Evolutionary conservation across 2,329 filamentous ascomycete species (phyloP).

Genomic region (Aspergillus texensis): DNA sequence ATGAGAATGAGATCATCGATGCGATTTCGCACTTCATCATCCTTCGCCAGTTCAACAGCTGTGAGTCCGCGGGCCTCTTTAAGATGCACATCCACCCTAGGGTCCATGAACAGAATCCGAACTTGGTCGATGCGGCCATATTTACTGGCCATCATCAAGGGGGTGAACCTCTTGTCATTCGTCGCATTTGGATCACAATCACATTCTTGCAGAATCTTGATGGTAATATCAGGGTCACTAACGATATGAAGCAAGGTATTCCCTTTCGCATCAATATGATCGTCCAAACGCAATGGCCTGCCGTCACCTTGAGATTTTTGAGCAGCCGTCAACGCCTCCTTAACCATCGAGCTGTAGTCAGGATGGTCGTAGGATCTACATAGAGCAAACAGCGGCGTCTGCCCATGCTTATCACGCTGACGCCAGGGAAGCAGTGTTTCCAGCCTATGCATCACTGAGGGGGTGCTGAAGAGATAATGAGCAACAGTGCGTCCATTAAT

Average conservation of each 20-base stretch:
- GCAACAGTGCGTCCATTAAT: slow-evolving; percentile 83
- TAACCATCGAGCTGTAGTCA: slow-evolving; percentile 85
- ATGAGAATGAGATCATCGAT: slow-evolving; percentile 93
- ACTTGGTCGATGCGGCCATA: slow-evolving; percentile 96
- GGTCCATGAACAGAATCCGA: slow-evolving; percentile 80
- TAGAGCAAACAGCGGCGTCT: slow-evolving; percentile 94
- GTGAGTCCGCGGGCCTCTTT: slow-evolving; percentile 87
- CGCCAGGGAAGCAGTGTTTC: slow-evolving; percentile 83
- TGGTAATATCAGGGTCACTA: slow-evolving; percentile 77
- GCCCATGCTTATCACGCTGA: slow-evolving; percentile 91
- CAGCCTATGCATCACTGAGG: slow-evolving; percentile 74
- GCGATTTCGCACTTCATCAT: slow-evolving; percentile 93
- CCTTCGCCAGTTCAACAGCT: slow-evolving; percentile 94
- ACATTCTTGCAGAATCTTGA: slow-evolving; percentile 76
- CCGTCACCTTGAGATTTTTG: slow-evolving; percentile 74
- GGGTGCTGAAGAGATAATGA: slow-evolving; percentile 96
- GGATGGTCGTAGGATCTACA: slow-evolving; percentile 94
- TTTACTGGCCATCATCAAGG: slow-evolving; percentile 97
- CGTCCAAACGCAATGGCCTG: slow-evolving; percentile 81
- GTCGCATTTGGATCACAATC: slow-evolving; percentile 95
- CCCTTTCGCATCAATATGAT: slow-evolving; percentile 88
- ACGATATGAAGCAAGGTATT: slow-evolving; percentile 97
- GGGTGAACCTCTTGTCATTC: slow-evolving; percentile 93
- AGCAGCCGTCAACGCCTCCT: slow-evolving; percentile 75
- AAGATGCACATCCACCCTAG: slow-evolving; percentile 80